Conservation (phyloP, 1,139 yeast species). For the Kurtzmaniella quercitrusa region DNA sequence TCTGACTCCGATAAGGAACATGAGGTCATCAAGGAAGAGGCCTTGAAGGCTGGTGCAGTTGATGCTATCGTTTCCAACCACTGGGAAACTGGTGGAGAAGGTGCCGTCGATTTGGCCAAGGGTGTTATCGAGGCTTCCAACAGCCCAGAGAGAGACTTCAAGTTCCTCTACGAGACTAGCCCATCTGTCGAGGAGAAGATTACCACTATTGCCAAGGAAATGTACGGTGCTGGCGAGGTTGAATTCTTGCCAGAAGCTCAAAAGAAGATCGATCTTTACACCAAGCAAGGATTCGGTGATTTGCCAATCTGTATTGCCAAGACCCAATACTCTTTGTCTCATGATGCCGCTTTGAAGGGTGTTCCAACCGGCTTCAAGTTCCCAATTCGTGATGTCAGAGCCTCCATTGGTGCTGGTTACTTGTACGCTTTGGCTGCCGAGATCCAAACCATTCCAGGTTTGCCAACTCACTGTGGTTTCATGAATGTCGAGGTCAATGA, state of each 20-base stretch:
- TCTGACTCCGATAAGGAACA: constrained; percentile 84
- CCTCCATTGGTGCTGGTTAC: constrained; percentile 95
- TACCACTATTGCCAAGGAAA: constrained; percentile 73
- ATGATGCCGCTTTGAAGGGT: constrained; percentile 90
- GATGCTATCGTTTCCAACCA: constrained; percentile 95
- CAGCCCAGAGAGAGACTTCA: constrained; percentile 48
- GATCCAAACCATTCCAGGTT: constrained; percentile 95
- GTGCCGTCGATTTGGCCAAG: constrained; percentile 83
- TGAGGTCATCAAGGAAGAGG: constrained; percentile 75
- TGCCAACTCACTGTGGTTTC: constrained; percentile 95
- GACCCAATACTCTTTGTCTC: constrained; percentile 95
- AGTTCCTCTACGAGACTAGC: constrained; percentile 70
- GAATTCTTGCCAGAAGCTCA: constrained; percentile 85
- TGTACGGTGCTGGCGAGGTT: constrained; percentile 93
- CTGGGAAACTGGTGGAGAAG: constrained; percentile 98
- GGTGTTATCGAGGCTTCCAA: constrained; percentile 79
- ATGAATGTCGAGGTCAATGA: constrained; percentile 95
- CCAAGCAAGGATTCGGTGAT: constrained; percentile 86
- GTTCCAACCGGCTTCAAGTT: constrained; percentile 92
- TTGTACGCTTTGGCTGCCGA: constrained; percentile 95
- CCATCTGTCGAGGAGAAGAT: constrained; percentile 80
- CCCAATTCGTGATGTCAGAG: constrained; percentile 92
- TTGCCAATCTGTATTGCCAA: constrained; percentile 96
- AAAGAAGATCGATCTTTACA: constrained; percentile 77
- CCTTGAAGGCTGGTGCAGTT: constrained; percentile 89